Percentiles rank a stretch among this genome's conserved stretches.
Conservation (phyloP, 1,284 basidiomycete genomes). For the Ceratobasidium sp. region DNA sequence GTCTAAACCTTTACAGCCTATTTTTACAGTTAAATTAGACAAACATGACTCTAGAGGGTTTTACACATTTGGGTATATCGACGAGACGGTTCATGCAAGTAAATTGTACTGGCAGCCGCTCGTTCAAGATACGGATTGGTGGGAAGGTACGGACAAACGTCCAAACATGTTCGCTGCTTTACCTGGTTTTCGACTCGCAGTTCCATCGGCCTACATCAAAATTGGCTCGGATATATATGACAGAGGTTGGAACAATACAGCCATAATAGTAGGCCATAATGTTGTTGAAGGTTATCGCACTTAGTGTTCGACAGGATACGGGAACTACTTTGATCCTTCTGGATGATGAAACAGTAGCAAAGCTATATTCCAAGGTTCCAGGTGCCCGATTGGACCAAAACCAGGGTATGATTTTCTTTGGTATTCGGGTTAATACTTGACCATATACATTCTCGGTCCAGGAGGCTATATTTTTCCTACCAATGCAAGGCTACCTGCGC, state of each 20-base stretch:
- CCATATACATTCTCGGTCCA: background rate
- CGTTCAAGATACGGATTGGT: slow-evolving; percentile 14
- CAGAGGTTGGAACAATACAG: slow-evolving; percentile 30
- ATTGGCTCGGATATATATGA: slow-evolving; percentile 28
- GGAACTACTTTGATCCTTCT: slow-evolving; percentile 41
- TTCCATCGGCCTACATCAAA: slow-evolving; percentile 27
- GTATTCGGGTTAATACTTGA: background rate
- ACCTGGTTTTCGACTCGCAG: no score
- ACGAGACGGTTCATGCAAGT: slow-evolving; percentile 15
- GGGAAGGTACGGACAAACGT: slow-evolving; percentile 28
- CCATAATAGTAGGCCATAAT: slow-evolving; percentile 5
- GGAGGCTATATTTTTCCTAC: slow-evolving; percentile 39
- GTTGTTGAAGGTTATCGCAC: background rate
- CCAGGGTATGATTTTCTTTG: background rate
- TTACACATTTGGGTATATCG: slow-evolving; percentile 42
- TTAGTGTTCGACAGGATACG: slow-evolving; percentile 23
- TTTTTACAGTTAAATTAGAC: slow-evolving; percentile 41
- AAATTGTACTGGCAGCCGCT: slow-evolving; percentile 33
- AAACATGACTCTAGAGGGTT: slow-evolving; percentile 41
- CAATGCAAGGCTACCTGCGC: slow-evolving; percentile 18
- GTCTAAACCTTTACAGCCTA: slow-evolving; percentile 21
- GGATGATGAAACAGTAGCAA: slow-evolving; percentile 31
- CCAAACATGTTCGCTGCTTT: no score
- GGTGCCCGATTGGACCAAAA: slow-evolving; percentile 39
- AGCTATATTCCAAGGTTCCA: slow-evolving; percentile 36